Evolutionary conservation across 257 asterid genomes (phyloP).

Genomic region (Petrea volubilis): DNA sequence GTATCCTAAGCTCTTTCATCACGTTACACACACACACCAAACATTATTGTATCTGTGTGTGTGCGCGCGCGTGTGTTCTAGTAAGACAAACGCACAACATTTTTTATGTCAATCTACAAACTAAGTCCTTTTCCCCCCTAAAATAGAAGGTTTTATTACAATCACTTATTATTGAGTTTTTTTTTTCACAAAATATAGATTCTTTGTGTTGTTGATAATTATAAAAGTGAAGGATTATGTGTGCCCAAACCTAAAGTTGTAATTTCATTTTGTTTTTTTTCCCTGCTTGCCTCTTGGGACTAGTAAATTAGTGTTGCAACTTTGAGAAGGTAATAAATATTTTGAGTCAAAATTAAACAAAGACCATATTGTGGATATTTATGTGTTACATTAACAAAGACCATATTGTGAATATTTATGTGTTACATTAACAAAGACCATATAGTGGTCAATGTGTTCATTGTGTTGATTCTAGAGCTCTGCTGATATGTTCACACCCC

Average conservation of each 20-base stretch:
- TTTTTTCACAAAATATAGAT: background rate
- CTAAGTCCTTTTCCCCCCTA: background rate
- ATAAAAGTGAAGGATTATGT: background rate
- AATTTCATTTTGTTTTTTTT: background rate
- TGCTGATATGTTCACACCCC: too few species aligned
- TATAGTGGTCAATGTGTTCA: too few species aligned
- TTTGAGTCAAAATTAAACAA: background rate
- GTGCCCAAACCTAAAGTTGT: background rate
- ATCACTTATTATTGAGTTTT: background rate
- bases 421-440: too few species aligned
- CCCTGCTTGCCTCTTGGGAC: background rate
- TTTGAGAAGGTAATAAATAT: background rate
- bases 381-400: too few species aligned
- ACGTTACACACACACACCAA: too few species aligned
- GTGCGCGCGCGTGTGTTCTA: too few species aligned
- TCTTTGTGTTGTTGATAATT: background rate
- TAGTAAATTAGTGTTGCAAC: background rate
- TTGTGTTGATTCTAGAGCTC: too few species aligned
- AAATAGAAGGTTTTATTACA: background rate
- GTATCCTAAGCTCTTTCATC: constrained; percentile 33
- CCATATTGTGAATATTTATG: too few species aligned
- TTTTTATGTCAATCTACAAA: too few species aligned
- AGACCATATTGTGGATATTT: too few species aligned
- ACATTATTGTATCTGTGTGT: too few species aligned
- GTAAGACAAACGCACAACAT: too few species aligned